Percentiles rank a stretch among this genome's conserved stretches.
phyloP scores from a whole-genome alignment of 352 stramenopile genomes.

The Albugo laibachii region DNA sequence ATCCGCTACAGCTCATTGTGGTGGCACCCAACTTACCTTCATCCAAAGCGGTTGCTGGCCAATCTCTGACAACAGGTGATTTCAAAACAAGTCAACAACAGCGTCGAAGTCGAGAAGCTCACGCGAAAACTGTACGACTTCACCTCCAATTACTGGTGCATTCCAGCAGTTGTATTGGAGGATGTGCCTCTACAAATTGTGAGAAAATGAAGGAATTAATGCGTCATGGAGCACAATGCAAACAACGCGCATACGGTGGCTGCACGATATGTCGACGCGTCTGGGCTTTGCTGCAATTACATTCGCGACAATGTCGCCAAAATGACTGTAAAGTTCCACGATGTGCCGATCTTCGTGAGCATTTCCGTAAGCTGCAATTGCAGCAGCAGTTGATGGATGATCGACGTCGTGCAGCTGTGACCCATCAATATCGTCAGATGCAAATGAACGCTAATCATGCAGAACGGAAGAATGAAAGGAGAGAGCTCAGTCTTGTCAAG shows the following conservation, averaged over 20 bases:
- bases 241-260: slow-evolving; percentile 79
- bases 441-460: slow-evolving; percentile 8
- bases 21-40: neutral
- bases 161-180: slow-evolving; percentile 83
- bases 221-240: slow-evolving; percentile 89
- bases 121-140: slow-evolving; percentile 89
- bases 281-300: slow-evolving; percentile 93
- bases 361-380: slow-evolving; percentile 88
- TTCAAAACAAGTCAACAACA: slow-evolving; percentile 35
- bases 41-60: neutral
- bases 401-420: slow-evolving; percentile 76
- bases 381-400: slow-evolving; percentile 98
- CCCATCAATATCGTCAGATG: slow-evolving; percentile 73
- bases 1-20: slow-evolving; percentile 62
- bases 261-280: slow-evolving; percentile 94
- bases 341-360: slow-evolving; percentile 90
- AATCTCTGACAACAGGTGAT: slow-evolving; percentile 6
- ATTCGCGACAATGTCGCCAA: slow-evolving; percentile 90
- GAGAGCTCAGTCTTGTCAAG: no score
- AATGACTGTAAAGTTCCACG: slow-evolving; percentile 89
- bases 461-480: no score
- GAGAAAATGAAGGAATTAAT: slow-evolving; percentile 98
- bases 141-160: slow-evolving; percentile 98
- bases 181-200: slow-evolving; percentile 92
- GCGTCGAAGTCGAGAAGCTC: slow-evolving; percentile 50